Percentiles rank a stretch among this genome's conserved stretches.
These are phyloP conservation scores for Vanrija sp. DNA, from an alignment of 1,284 basidiomycete genomes.

Conservation along the genomic window DNA sequence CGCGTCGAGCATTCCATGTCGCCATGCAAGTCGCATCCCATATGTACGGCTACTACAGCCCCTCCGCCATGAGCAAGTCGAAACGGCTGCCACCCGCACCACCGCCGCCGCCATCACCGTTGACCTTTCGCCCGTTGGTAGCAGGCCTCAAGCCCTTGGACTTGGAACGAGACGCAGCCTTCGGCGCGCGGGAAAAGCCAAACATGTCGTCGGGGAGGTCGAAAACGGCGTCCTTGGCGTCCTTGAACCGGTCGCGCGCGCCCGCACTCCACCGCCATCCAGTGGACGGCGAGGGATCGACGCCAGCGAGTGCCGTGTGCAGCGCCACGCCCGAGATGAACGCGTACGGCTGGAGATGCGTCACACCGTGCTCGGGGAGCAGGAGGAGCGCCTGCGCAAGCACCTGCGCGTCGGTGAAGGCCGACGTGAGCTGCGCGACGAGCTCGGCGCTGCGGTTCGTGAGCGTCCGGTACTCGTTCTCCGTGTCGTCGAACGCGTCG, in stretches of 20 bases:
- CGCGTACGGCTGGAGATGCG: constrained; percentile 33
- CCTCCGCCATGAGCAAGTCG: background rate
- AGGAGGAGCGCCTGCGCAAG: constrained; percentile 45
- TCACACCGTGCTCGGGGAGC: constrained; percentile 2
- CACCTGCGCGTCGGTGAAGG: constrained; percentile 47
- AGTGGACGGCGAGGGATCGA: constrained; percentile 2
- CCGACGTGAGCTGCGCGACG: constrained; percentile 61
- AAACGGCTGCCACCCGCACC: background rate
- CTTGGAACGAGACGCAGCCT: background rate
- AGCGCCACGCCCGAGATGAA: constrained; percentile 35
- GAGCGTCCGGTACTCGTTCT: constrained; percentile 21
- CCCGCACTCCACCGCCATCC: constrained; percentile 13
- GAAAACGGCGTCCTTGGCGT: background rate
- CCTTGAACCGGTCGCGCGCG: background rate
- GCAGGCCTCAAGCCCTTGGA: background rate
- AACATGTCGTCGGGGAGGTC: background rate
- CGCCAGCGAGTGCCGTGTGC: constrained; percentile 23
- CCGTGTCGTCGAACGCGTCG: background rate
- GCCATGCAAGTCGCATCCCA: too few relatives aligned
- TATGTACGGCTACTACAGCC: background rate
- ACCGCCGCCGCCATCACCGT: background rate
- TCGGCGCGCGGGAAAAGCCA: background rate
- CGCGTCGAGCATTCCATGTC: too few relatives aligned
- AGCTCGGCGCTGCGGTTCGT: constrained; percentile 66
- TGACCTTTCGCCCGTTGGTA: background rate